Base-by-base conservation (phyloP, 306 rosid species). In the Medicago arabica region DNA sequence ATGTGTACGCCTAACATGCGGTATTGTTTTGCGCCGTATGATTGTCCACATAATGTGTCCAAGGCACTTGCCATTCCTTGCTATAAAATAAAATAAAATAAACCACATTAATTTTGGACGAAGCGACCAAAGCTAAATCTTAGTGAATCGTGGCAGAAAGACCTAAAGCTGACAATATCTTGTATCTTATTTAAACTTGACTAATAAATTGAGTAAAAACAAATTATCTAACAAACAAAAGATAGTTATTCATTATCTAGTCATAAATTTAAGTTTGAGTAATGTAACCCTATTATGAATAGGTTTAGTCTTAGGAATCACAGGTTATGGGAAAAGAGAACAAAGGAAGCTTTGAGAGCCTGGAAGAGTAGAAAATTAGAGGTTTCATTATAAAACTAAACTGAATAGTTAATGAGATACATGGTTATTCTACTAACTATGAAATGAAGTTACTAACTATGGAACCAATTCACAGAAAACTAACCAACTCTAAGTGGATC, bases 1-100 rank as follows among this genome's bases (percentile, higher is more conserved):
- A 82, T 76, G 71, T 88, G 96, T 47, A 88, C 81, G 36, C 96
- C 91, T 67, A 92, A 25, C 93, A 89, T 69, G 3, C 43, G 83
- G 69, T 92, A 81, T 44, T 88, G 96, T 78, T 88, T 85, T 82
- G 97, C 96, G 7, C 96, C 96, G 77, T 80, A 92, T 16, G 90
- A 84, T 40, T 92, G 96, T 0, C 97, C 96, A 39, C 90, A 88
- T 17, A 92, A 82, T 2, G 97, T 87, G 71, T 88, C 96, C 76
- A 92, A 72, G 14, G 96, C 93, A 80, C 92, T 85, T 5, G 97
- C 87, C 96, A 92, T 82, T 55, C 97, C 97, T 61, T 77, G 6
- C 97, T 86, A 47, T 39, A 70, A 7, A 43, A 21, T 47, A 31
- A 18, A 49, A 60, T 11, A 6, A 17, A 25, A 21, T 6, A 70